A percentile compares a stretch with the other conserved stretches of the same genome.
Conservation (phyloP, 495 filamentous ascomycete species). For the Thermochaetoides thermophila region DNA sequence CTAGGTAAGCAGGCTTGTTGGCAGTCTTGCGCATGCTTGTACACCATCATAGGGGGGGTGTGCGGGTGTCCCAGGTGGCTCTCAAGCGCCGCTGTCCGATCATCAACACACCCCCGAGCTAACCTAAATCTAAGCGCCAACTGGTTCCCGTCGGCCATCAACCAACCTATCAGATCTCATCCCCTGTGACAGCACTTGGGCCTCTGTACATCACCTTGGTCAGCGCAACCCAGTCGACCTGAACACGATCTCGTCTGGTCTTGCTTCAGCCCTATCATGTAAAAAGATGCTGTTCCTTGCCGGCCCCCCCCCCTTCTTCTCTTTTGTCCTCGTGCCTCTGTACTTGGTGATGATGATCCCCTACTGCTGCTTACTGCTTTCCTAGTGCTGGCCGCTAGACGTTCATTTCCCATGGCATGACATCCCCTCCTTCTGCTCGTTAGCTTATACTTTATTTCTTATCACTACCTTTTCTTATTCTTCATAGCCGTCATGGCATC, state of each 20-base stretch:
- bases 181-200: slow-evolving; percentile 20
- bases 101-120: slow-evolving; percentile 26
- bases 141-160: slow-evolving; percentile 26
- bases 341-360: slow-evolving; percentile 4
- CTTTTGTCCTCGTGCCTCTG: slow-evolving; percentile 2
- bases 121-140: too few species aligned
- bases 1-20: too few species aligned
- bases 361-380: slow-evolving; percentile 7
- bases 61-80: slow-evolving; percentile 10
- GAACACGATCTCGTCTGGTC: slow-evolving; percentile 2
- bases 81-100: slow-evolving; percentile 34
- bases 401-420: too few species aligned
- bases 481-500: slow-evolving; percentile 25
- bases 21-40: too few species aligned
- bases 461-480: slow-evolving; percentile 8
- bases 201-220: slow-evolving; percentile 12
- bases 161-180: slow-evolving; percentile 31
- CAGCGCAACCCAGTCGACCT: slow-evolving; percentile 11
- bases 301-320: slow-evolving; percentile 3
- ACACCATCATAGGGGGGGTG: too few species aligned
- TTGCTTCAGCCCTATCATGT: slow-evolving; percentile 4
- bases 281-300: slow-evolving; percentile 10
- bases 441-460: slow-evolving; percentile 11
- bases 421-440: slow-evolving; percentile 11
- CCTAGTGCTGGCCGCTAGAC: slow-evolving; percentile 17